Evolutionary conservation across 371 early-diverging fungal genomes (phyloP), one percentile per base, ranked within the genome.

Genomic region (Rhizopus microsporus): DNA sequence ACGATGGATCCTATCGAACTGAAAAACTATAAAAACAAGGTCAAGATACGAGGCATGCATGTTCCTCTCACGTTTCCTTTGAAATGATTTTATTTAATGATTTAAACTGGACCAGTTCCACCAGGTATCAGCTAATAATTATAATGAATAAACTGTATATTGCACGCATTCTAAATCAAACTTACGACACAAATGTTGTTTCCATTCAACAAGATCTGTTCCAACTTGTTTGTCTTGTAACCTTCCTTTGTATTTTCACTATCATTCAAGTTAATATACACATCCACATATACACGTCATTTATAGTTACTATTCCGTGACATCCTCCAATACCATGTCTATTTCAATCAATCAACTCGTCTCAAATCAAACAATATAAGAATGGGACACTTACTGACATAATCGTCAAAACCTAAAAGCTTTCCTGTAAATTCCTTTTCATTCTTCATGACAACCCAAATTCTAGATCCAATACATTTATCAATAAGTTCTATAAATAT

Each of bases 301-400:
- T 4, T 4, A 23, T 37, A 63, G 70, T 65, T 70, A 80, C 77
- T 66, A 80, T 68, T 80, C 97, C 15, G 95, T 95, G 37, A 96
- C 97, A 62, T 97, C 91, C 61, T 96, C 94, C 57, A 98, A 74
- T 5, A 98, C 96, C 95, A 98, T 95, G 72, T 96, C 94, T 93
- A 70, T 16, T 54, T 37, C 23, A 33, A 34, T 51, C 17, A 40
- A 40, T 37, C 38, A 40, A 34, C 45, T 23, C 12, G 32, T 16
- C 3, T 12, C 47, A 3, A 5, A 29, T 42, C 0, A 17, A 29
- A 16, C 5, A 7, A 29, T 15, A 38, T 17, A 5, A 17, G 51
- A 9, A 46, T 46, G 37, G 12, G 3, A 29, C 52, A 78, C 78
- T 80, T 85, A 91, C 93, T 98, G 67, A 97, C 98, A 81, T 86